Conservation (phyloP, 2,329 filamentous ascomycete species). For the Neonectria faginata region DNA sequence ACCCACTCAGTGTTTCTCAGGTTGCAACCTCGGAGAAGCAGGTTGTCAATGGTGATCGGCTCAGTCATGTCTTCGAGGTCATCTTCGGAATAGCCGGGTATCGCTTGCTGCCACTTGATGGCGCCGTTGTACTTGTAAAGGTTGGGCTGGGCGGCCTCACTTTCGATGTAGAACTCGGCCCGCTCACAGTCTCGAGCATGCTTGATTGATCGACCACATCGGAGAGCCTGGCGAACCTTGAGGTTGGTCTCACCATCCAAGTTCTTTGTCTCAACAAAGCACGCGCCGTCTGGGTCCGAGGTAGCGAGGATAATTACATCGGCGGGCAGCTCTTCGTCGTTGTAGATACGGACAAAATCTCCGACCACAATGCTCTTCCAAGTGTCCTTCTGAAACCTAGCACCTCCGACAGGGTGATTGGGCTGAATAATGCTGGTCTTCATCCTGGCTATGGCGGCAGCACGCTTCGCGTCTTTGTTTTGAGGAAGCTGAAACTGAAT, state of each 20-base stretch:
- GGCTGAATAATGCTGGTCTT: slow-evolving; percentile 78
- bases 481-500: slow-evolving; percentile 56
- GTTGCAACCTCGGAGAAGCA: slow-evolving; percentile 92
- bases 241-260: slow-evolving; percentile 97
- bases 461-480: slow-evolving; percentile 49
- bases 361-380: slow-evolving; percentile 98
- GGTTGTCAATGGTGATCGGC: slow-evolving; percentile 93
- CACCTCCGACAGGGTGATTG: slow-evolving; percentile 72
- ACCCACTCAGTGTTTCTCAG: slow-evolving; percentile 97
- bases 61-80: slow-evolving; percentile 85
- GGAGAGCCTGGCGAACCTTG: slow-evolving; percentile 91
- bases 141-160: slow-evolving; percentile 91
- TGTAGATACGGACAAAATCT: slow-evolving; percentile 96
- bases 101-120: slow-evolving; percentile 84
- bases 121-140: slow-evolving; percentile 95
- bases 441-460: slow-evolving; percentile 56
- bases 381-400: slow-evolving; percentile 89
- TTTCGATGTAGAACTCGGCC: slow-evolving; percentile 88
- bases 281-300: slow-evolving; percentile 92
- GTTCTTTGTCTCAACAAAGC: slow-evolving; percentile 98
- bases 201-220: slow-evolving; percentile 83
- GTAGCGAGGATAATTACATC: slow-evolving; percentile 94
- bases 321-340: slow-evolving; percentile 93
- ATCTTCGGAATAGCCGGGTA: slow-evolving; percentile 71
- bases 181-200: slow-evolving; percentile 94